These are phyloP conservation scores for Candolleomyces efflorescens DNA, from an alignment of 768 basidiomycete genomes.

Conservation along the genomic window DNA sequence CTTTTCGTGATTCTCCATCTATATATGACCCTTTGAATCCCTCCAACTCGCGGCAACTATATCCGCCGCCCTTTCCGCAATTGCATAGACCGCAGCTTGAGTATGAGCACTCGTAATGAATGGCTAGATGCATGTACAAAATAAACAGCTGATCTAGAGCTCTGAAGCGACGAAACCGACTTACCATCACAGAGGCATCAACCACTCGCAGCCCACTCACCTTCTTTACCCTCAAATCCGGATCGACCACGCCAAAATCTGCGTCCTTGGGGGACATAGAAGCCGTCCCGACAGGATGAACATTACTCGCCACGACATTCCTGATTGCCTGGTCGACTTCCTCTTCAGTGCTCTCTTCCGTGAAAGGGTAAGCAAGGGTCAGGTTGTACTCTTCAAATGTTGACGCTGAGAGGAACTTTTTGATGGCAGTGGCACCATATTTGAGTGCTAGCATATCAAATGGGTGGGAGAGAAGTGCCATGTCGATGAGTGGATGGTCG, in stretches of 20 bases:
- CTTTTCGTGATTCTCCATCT: no score
- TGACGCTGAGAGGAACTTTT: slow-evolving; percentile 14
- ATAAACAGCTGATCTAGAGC: not conserved
- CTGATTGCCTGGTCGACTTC: slow-evolving; percentile 1
- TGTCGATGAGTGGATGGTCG: slow-evolving; percentile 21
- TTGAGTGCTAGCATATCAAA: slow-evolving; percentile 20
- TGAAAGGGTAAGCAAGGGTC: slow-evolving; percentile 5
- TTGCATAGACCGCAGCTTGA: slow-evolving; percentile 7
- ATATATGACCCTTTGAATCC: no score
- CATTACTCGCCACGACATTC: not conserved
- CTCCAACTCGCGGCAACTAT: not conserved
- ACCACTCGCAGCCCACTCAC: slow-evolving; percentile 31
- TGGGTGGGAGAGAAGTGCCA: slow-evolving; percentile 14
- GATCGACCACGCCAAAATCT: slow-evolving; percentile 30
- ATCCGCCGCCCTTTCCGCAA: slow-evolving; percentile 12
- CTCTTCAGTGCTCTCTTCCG: not conserved
- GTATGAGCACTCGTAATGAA: not conserved
- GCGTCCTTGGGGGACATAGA: slow-evolving; percentile 25
- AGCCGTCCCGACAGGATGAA: slow-evolving; percentile 22
- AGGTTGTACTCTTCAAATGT: slow-evolving; percentile 16
- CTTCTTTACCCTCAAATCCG: slow-evolving; percentile 32
- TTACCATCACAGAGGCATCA: slow-evolving; percentile 32
- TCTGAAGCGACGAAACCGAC: slow-evolving; percentile 8
- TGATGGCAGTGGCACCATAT: slow-evolving; percentile 14
- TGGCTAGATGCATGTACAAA: not conserved